Conservation (phyloP, 2,329 filamentous ascomycete genomes). For the Ampelomyces quisqualis region DNA sequence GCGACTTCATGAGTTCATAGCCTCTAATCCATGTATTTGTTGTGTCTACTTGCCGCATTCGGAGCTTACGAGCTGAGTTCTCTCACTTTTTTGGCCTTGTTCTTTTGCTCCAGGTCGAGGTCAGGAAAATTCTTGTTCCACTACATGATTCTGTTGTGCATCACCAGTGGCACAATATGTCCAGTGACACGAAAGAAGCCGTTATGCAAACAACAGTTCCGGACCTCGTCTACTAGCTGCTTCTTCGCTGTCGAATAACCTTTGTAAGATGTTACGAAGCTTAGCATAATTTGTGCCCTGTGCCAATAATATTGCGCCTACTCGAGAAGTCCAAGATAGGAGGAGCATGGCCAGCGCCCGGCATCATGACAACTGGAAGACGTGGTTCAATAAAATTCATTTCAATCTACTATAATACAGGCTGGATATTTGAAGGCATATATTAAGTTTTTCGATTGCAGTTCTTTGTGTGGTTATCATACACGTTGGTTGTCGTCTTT, state of each 20-base stretch:
- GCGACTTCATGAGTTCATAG: constrained; percentile 47
- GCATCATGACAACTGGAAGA: no score
- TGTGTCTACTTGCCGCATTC: constrained; percentile 23
- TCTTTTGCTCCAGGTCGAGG: constrained; percentile 47
- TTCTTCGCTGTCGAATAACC: constrained; percentile 24
- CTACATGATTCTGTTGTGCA: constrained; percentile 44
- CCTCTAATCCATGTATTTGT: constrained; percentile 47
- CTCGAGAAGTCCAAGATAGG: constrained; percentile 34
- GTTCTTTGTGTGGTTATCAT: no score
- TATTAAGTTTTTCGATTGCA: no score
- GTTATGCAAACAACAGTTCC: constrained; percentile 37
- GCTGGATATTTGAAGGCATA: no score
- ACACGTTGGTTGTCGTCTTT: no score
- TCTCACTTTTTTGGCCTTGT: constrained; percentile 40
- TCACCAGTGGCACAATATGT: constrained; percentile 42
- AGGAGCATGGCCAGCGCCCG: constrained; percentile 22
- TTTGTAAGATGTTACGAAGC: constrained; percentile 36
- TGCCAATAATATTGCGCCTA: no score
- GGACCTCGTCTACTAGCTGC: constrained; percentile 31
- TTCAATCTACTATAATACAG: no score
- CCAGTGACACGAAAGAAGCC: constrained; percentile 52
- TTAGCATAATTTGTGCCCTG: no score
- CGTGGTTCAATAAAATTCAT: no score
- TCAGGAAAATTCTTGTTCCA: constrained; percentile 47
- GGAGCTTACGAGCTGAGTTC: neutral